Base-by-base conservation (phyloP, 306 rosid genomes). In the Prunus davidiana region DNA sequence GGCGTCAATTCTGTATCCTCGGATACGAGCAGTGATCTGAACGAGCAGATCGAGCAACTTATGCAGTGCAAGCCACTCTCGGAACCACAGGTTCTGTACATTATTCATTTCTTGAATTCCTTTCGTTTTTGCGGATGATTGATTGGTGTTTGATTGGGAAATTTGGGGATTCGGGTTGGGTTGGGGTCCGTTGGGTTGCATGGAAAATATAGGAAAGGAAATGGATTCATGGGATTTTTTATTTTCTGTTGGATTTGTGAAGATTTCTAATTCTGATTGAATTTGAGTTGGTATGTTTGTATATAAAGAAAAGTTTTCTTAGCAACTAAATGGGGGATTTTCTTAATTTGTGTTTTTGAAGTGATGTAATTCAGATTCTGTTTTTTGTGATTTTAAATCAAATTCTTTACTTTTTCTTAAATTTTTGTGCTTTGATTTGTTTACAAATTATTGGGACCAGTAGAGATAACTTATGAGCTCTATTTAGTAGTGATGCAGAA, bases 21-120 rank as follows among this genome's bases (percentile, higher is more conserved):
- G 63, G 96, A 92, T 3, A 81, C 90, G 8, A 80, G 82, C 58
- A 76, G 62, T 72, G 93, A 89, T 78, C 91, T 95, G 72, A 90
- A 95, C 67, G 97, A 95, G 83, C 97, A 95, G 98, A 95, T 95
- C 96, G 87, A 97, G 24, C 97, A 95, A 91, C 97, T 95, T 84
- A 90, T 88, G 97, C 96, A 95, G 88, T 95, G 98, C 97, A 92
- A 92, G 82, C 98, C 98, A 32, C 96, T 95, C 73, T 88, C 95
- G 24, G 98, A 95, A 83, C 97, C 87, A 61, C 97, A 92, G 97
- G 98, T 95, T 79, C 57, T 78, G 19, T 55, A 15, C 73, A 9
- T 34, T 57, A 68, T 3, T 14, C 52, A 38, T 72, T 16, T 66
- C 45, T 55, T 49, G 27, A 19, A 52, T 71, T 85, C 76, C 55